phyloP scores from a whole-genome alignment of 768 basidiomycete genomes.

The Rossbeevera mucosa region DNA sequence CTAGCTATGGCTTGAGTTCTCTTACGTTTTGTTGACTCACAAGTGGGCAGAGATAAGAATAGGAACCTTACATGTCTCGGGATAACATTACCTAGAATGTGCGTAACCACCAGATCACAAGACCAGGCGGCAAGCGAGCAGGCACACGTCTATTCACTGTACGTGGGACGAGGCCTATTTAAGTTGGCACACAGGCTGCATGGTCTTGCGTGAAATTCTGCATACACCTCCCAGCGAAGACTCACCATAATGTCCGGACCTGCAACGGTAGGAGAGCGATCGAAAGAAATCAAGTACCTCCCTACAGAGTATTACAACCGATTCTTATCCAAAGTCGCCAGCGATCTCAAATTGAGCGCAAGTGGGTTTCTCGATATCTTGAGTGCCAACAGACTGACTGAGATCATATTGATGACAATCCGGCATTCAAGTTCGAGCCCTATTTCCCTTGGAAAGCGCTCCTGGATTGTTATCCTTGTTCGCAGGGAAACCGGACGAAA shows the following conservation, averaged over 20 bases:
- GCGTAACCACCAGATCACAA: background rate
- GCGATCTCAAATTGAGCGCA: conserved; percentile 52
- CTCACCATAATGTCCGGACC: background rate
- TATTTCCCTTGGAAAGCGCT: background rate
- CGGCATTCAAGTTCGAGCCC: background rate
- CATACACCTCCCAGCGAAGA: background rate
- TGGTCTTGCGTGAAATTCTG: background rate
- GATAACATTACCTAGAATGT: background rate
- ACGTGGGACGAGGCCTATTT: background rate
- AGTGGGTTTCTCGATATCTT: conserved; percentile 36
- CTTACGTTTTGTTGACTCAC: too few relatives aligned
- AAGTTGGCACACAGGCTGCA: background rate
- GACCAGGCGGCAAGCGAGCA: background rate
- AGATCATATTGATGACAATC: background rate
- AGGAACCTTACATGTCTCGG: background rate
- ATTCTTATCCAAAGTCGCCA: conserved; percentile 56
- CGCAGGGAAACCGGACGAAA: background rate
- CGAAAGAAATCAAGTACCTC: conserved; percentile 20
- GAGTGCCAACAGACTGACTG: background rate
- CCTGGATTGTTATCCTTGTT: background rate
- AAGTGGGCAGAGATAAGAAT: background rate
- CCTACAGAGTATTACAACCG: conserved; percentile 47
- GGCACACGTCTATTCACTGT: background rate
- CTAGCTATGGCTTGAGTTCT: too few relatives aligned
- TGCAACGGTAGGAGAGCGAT: background rate